phyloP scores from a whole-genome alignment of 306 rosid species.

The Pueraria montana region DNA sequence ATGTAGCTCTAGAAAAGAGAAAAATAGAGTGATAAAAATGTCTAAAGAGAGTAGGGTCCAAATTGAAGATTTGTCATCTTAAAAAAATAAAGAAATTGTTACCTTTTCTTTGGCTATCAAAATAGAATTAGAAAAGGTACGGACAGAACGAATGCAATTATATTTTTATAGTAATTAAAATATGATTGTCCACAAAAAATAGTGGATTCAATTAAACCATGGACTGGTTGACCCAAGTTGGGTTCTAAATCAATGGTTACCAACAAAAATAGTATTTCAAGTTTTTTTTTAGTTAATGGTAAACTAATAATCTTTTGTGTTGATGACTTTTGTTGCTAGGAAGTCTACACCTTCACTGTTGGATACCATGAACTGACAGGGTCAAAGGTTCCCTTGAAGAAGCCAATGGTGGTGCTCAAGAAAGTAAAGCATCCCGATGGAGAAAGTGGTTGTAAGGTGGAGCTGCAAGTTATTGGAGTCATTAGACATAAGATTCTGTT shows the following conservation, averaged over 20 bases:
- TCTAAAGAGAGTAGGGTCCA: not conserved
- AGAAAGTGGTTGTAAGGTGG: conserved; percentile 50
- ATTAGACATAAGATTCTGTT: conserved; percentile 80
- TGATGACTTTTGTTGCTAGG: conserved; percentile 52
- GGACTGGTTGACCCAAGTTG: conserved; percentile 3
- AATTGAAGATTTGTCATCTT: not conserved
- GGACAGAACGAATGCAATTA: conserved; percentile 10
- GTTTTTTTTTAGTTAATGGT: not conserved
- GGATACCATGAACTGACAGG: conserved; percentile 95
- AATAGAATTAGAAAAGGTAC: not conserved
- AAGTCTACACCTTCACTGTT: conserved; percentile 77
- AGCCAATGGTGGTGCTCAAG: conserved; percentile 82
- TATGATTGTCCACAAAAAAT: not conserved
- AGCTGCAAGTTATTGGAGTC: conserved; percentile 81
- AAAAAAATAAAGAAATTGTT: not conserved
- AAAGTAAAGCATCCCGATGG: conserved; percentile 58
- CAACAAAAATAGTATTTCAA: not conserved
- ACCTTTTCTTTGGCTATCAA: not conserved
- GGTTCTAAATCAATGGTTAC: not conserved
- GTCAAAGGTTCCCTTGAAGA: conserved; percentile 77
- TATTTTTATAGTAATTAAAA: not conserved
- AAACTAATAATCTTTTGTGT: not conserved
- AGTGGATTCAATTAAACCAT: not conserved
- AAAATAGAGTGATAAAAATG: not conserved
- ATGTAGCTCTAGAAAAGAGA: too few relatives aligned